Evolutionary conservation across 78 protist genomes (phyloP).

Genomic region (Carpediemonas membranifera): DNA sequence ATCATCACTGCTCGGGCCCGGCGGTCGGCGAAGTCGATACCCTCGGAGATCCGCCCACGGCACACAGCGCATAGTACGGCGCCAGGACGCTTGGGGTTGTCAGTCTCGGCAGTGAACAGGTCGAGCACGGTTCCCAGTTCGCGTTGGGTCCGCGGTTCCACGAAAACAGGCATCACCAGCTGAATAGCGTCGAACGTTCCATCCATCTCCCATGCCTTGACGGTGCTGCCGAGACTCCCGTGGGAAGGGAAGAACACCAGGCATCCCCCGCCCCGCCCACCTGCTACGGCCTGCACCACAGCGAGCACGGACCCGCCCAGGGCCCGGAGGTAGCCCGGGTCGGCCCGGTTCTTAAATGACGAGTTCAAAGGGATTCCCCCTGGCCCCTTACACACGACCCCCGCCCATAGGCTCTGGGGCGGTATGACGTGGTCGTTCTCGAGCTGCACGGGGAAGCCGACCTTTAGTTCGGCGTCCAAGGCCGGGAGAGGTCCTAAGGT

Average conservation of each 20-base stretch:
- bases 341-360: not conserved
- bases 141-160: not conserved
- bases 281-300: not conserved
- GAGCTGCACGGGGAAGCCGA: not conserved
- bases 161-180: not conserved
- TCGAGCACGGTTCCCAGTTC: not conserved
- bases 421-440: not conserved
- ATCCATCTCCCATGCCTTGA: too few relatives aligned
- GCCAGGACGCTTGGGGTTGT: not conserved
- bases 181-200: not conserved
- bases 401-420: not conserved
- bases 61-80: conserved; percentile 44
- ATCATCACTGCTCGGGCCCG: conserved; percentile 35
- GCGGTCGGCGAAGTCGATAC: conserved; percentile 30
- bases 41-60: conserved; percentile 38
- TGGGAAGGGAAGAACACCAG: conserved; percentile 15
- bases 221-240: not conserved
- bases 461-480: not conserved
- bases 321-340: not conserved
- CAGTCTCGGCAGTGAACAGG: not conserved
- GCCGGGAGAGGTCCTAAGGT: not conserved
- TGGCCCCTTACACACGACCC: not conserved
- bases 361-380: not conserved
- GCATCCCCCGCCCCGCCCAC: not conserved
- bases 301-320: not conserved